Evolutionary conservation across 129 eudicot species (phyloP).

Genomic region (Tanacetum coccineum): DNA sequence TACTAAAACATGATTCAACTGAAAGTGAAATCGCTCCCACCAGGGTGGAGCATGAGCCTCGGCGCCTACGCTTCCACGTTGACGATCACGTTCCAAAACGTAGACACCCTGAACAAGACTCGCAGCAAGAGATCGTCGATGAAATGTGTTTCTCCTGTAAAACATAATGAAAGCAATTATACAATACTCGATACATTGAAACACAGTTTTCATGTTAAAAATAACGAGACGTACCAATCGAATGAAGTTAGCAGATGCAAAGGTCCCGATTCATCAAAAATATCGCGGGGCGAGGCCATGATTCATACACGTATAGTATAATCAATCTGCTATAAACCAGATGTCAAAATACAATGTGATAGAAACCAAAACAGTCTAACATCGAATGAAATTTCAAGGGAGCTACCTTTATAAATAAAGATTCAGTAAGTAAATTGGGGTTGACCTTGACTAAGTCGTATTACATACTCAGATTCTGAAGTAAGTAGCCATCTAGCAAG

Average conservation of each 20-base stretch:
- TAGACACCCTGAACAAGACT: no score
- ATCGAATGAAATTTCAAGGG: background rate
- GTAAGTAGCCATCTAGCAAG: slow-evolving; percentile 8
- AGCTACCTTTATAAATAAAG: no score
- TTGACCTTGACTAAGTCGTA: slow-evolving; percentile 27
- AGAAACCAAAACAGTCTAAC: background rate
- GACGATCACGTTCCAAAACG: no score
- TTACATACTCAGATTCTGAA: background rate
- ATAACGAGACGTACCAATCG: slow-evolving; percentile 22
- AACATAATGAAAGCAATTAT: background rate
- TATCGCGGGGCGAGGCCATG: slow-evolving; percentile 23
- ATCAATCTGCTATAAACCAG: no score
- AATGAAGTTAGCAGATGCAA: slow-evolving; percentile 26
- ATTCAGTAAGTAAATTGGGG: no score
- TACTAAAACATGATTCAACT: no score
- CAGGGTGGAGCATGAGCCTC: no score
- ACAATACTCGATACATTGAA: background rate
- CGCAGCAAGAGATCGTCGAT: no score
- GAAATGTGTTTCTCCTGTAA: no score
- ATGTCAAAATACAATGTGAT: background rate
- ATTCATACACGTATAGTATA: no score
- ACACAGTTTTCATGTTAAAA: background rate
- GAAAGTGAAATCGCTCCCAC: no score
- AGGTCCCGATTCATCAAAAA: slow-evolving; percentile 31
- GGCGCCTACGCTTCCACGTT: no score